phyloP scores from a whole-genome alignment of 208 protist genomes.

The Trypanosoma platydactyli region DNA sequence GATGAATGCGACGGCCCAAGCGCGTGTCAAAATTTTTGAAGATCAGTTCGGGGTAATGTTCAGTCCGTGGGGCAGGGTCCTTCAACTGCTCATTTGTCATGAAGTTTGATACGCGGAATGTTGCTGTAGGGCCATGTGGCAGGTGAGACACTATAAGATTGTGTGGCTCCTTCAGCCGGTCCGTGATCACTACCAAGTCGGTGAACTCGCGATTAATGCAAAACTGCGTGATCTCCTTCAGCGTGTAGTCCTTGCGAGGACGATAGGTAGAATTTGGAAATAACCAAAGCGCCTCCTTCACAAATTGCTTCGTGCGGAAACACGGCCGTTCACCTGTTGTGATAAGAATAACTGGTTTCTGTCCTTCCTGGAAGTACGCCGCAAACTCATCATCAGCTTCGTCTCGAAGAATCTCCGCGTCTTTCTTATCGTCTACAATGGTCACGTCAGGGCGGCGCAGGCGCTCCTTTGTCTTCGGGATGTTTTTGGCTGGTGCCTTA shows the following conservation, averaged over 20 bases:
- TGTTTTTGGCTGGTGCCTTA: conserved; percentile 70
- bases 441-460: conserved; percentile 74
- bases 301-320: conserved; percentile 79
- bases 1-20: conserved; percentile 84
- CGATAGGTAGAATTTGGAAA: conserved; percentile 89
- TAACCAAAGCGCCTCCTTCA: conserved; percentile 89
- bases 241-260: conserved; percentile 84
- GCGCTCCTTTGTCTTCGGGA: conserved; percentile 89
- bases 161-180: conserved; percentile 85
- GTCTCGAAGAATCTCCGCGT: conserved; percentile 80
- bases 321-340: conserved; percentile 89
- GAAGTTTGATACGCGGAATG: conserved; percentile 89
- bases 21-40: conserved; percentile 94
- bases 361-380: conserved; percentile 60
- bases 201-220: conserved; percentile 89
- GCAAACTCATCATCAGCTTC: conserved; percentile 92
- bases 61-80: conserved; percentile 76
- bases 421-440: conserved; percentile 70
- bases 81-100: conserved; percentile 77
- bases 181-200: conserved; percentile 87
- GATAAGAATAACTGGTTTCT: conserved; percentile 83
- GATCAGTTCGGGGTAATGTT: conserved; percentile 94
- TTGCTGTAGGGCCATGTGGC: conserved; percentile 86
- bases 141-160: conserved; percentile 90
- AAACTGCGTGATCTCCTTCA: conserved; percentile 93